Evolutionary conservation across 305 asterid species (phyloP), one percentile per base, ranked within the genome.

Genomic region (Withania somnifera): DNA sequence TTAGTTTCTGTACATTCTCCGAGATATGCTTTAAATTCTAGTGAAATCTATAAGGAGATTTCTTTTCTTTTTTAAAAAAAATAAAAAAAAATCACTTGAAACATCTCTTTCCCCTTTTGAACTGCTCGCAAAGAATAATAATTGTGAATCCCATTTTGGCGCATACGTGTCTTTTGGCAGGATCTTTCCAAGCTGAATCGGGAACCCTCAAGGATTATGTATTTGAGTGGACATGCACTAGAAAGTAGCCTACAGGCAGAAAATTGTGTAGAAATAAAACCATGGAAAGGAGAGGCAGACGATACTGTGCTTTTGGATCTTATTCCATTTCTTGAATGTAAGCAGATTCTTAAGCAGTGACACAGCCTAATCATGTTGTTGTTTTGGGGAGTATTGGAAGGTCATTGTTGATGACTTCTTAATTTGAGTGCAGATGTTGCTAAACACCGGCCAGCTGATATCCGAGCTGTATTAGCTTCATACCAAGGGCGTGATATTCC

Each of bases 311-410:
- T 95, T 77, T 19, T 95, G 86, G 98, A 95, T 90, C 94, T 95
- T 52, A 93, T 95, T 80, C 97, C 97, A 7, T 95, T 95, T 87
- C 93, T 95, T 78, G 99, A 95, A 87, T 95, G 99, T 93, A 87
- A 91, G 95, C 78, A 83, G 28, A 17, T 50, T 50, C 17, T 50
- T 75, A 50, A 75, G 11, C 2, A 61, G 30, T 26, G 26, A 50
- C 10, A 11, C 28, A 28, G 42, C 61, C 61, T 75, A 50, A 1
- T 50, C 22, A 2, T 50, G 45, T 75, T 11, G 28, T 15, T n/a
- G 19, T 53, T 24, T 47, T 73, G 24, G 79, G 45, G 60, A 26
- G 42, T 73, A 75, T 9, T 10, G 2, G 28, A 38, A 50, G 45
- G 45, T 73, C 60, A 53, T 24, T 75, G 45, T 15, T 82, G 15